phyloP scores from a whole-genome alignment of 192 early-diverging fungal species.

The Backusella morwellensis region DNA sequence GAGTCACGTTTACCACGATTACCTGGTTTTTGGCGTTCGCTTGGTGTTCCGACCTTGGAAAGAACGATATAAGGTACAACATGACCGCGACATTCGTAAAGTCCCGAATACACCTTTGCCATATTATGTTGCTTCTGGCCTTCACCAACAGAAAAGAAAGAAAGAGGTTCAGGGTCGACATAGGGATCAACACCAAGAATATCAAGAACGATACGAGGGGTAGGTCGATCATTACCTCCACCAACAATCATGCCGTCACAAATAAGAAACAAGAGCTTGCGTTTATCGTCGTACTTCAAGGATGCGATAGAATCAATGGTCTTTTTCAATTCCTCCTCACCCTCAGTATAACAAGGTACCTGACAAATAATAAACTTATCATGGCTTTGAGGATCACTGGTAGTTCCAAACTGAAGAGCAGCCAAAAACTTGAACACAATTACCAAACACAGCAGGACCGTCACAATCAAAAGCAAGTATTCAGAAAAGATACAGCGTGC shows the following conservation, averaged over 20 bases:
- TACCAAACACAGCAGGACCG: constrained; percentile 78
- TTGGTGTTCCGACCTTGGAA: constrained; percentile 86
- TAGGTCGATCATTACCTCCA: constrained; percentile 93
- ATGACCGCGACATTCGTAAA: constrained; percentile 87
- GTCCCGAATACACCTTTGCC: constrained; percentile 93
- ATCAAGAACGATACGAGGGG: constrained; percentile 92
- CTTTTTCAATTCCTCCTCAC: constrained; percentile 75
- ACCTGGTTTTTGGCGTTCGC: constrained; percentile 78
- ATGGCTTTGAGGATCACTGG: constrained; percentile 75
- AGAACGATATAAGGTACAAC: constrained; percentile 92
- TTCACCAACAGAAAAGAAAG: constrained; percentile 87
- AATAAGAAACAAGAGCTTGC: constrained; percentile 86
- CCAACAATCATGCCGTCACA: constrained; percentile 94
- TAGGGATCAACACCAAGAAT: constrained; percentile 84
- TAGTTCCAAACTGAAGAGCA: constrained; percentile 68
- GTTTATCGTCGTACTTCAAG: constrained; percentile 84
- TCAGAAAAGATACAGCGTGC: constrained; percentile 76
- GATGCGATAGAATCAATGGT: constrained; percentile 83
- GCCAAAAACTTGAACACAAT: constrained; percentile 80
- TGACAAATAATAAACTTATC: constrained; percentile 96
- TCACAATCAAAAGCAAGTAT: constrained; percentile 80
- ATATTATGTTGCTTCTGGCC: constrained; percentile 91
- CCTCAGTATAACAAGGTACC: constrained; percentile 95
- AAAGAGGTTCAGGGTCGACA: constrained; percentile 71
- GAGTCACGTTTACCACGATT: constrained; percentile 99